Evolutionary conservation across 2,329 filamentous ascomycete species (phyloP).

Genomic region (Fusarium lateritium): DNA sequence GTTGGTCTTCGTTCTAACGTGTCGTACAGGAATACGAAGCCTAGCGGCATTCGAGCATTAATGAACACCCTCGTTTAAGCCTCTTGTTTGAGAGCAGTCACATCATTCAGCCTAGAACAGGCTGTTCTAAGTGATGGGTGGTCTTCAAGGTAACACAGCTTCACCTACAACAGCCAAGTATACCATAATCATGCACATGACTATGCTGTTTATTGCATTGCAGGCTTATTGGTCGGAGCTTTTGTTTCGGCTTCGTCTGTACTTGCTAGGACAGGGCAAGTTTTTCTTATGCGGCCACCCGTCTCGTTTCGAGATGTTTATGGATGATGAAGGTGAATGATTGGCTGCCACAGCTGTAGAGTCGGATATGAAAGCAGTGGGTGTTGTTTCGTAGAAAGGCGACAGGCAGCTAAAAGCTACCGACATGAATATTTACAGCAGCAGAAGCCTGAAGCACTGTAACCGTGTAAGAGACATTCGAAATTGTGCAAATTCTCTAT

Average conservation of each 20-base stretch:
- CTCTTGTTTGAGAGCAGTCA: conserved; percentile 21
- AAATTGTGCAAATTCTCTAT: neutral
- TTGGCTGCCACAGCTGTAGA: conserved; percentile 11
- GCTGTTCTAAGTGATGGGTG: conserved; percentile 20
- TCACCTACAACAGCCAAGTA: conserved; percentile 11
- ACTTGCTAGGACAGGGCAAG: conserved; percentile 1
- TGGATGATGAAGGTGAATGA: conserved; percentile 11
- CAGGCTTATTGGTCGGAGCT: conserved; percentile 6
- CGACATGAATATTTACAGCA: too few relatives aligned
- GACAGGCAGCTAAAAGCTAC: conserved; percentile 4
- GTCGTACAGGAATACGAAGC: too few relatives aligned
- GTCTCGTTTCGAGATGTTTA: conserved; percentile 27
- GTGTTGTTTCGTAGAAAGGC: neutral
- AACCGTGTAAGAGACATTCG: neutral
- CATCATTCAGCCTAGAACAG: conserved; percentile 14
- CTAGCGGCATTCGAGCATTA: conserved; percentile 4
- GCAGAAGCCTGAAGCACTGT: neutral
- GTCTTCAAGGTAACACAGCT: conserved; percentile 15
- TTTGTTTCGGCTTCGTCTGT: conserved; percentile 36
- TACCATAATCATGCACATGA: conserved; percentile 18
- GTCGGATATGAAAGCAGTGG: neutral
- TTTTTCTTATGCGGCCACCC: conserved; percentile 26
- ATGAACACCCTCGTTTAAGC: conserved; percentile 2
- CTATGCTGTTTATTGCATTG: conserved; percentile 11
- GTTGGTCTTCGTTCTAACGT: too few relatives aligned